These are phyloP conservation scores for Pisolithus albus DNA, from an alignment of 768 basidiomycete species.

Conservation along the genomic window DNA sequence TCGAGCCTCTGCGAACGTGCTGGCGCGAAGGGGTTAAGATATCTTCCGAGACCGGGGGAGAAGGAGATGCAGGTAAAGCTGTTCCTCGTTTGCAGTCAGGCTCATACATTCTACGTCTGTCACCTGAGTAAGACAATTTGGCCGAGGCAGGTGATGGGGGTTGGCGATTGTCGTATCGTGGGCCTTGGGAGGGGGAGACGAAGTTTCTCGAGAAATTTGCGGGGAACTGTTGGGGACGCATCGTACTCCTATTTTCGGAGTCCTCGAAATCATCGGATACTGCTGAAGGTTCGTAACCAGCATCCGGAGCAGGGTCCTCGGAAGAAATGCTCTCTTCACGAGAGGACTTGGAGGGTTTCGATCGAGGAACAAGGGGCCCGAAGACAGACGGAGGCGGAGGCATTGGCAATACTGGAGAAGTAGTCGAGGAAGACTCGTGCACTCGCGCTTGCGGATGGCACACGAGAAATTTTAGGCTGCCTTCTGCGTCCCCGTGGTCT, in stretches of 20 bases:
- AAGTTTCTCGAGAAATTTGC: conserved; percentile 25
- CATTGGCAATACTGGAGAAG: conserved; percentile 39
- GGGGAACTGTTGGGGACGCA: conserved; percentile 33
- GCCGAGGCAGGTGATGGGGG: conserved; percentile 31
- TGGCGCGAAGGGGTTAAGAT: conserved; percentile 20
- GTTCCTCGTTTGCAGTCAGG: conserved; percentile 14
- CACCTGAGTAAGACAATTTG: conserved; percentile 16
- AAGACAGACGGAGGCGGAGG: conserved; percentile 45
- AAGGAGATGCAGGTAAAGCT: conserved; percentile 21
- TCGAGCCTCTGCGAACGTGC: conserved; percentile 21
- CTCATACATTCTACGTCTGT: conserved; percentile 21
- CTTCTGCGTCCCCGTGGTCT: conserved; percentile 66
- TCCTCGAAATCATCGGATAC: conserved; percentile 54
- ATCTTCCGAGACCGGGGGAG: conserved; percentile 28
- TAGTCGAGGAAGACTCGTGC: conserved; percentile 42
- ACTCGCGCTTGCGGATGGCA: conserved; percentile 57
- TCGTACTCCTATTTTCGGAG: conserved; percentile 42
- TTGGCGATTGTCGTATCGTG: conserved; percentile 34
- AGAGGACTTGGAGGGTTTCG: conserved; percentile 42
- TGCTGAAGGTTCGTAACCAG: conserved; percentile 61
- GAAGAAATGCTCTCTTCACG: conserved; percentile 70
- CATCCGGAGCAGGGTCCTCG: conserved; percentile 41
- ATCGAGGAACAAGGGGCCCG: conserved; percentile 45
- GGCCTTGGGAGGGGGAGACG: conserved; percentile 33
- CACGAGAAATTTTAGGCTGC: conserved; percentile 80